These are phyloP conservation scores for Polysphondylium violaceum DNA, from an alignment of 78 protist genomes.

Conservation along the genomic window DNA sequence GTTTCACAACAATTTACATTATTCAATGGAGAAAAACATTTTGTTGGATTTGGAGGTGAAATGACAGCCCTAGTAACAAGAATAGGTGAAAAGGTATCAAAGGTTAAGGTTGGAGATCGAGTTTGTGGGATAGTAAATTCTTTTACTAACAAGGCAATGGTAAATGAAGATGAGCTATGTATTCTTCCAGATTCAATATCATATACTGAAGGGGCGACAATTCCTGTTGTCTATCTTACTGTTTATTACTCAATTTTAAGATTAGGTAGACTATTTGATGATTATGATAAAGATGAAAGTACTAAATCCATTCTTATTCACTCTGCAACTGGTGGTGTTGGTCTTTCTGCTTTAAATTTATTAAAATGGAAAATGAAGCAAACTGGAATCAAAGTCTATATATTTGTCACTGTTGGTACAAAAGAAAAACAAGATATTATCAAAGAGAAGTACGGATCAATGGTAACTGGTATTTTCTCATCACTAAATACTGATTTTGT, in stretches of 20 bases:
- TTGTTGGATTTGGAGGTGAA: conserved; percentile 49
- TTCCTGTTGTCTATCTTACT: conserved; percentile 71
- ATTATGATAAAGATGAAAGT: background rate
- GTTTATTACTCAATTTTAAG: conserved; percentile 26
- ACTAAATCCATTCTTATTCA: conserved; percentile 74
- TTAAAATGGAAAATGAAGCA: conserved; percentile 67
- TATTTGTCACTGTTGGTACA: conserved; percentile 50
- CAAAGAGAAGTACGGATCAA: background rate
- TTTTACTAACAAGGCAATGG: background rate
- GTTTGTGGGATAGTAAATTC: conserved; percentile 26
- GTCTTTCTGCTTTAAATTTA: conserved; percentile 87
- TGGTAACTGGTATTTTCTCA: conserved; percentile 68
- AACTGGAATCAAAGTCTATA: conserved; percentile 70
- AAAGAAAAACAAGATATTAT: conserved; percentile 39
- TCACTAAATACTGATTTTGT: conserved; percentile 1
- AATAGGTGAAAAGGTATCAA: background rate
- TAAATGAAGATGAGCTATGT: background rate
- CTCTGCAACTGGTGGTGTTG: conserved; percentile 92
- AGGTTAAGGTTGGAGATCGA: conserved; percentile 50
- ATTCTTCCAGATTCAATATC: conserved; percentile 1
- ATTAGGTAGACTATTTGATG: conserved; percentile 28
- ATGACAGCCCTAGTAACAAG: conserved; percentile 46
- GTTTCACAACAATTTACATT: background rate
- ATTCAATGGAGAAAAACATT: background rate
- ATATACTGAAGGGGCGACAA: conserved; percentile 40